These are phyloP conservation scores for Solanum pinnatisectum DNA, from an alignment of 257 asterid genomes.

Conservation along the genomic window DNA sequence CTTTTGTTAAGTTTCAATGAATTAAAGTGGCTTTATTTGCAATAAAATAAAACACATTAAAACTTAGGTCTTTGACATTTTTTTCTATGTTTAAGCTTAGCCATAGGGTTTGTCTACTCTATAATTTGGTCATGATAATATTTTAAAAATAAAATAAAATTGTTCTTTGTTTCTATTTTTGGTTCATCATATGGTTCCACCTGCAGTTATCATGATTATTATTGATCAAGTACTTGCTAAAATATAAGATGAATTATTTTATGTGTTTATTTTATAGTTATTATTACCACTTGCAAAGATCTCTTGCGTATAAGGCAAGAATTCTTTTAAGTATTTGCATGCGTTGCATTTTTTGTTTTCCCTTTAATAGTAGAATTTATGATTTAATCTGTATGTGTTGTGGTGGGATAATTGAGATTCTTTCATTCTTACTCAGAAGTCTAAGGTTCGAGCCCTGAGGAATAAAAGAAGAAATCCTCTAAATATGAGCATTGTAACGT, in stretches of 20 bases:
- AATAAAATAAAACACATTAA: background rate
- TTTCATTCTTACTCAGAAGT: background rate
- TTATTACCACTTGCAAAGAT: background rate
- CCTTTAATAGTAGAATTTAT: background rate
- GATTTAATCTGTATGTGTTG: accelerated
- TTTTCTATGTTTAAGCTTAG: background rate
- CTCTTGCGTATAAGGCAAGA: background rate
- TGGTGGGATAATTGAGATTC: background rate
- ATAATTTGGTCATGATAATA: background rate
- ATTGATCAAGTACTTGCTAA: background rate
- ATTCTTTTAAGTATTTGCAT: background rate
- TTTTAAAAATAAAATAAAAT: background rate
- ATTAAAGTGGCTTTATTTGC: background rate
- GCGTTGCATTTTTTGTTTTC: background rate
- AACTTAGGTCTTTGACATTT: background rate
- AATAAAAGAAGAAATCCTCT: background rate
- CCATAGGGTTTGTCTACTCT: background rate
- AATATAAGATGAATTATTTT: background rate
- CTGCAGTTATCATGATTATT: background rate
- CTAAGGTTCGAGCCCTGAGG: accelerated
- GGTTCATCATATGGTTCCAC: background rate
- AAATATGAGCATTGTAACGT: background rate
- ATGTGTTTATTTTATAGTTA: background rate
- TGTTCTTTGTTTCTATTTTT: background rate
- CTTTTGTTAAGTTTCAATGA: background rate